A percentile compares a stretch with the other conserved stretches of the same genome.
Evolutionary conservation across 495 filamentous ascomycete genomes (phyloP).

Genomic region (Parathielavia appendiculata): DNA sequence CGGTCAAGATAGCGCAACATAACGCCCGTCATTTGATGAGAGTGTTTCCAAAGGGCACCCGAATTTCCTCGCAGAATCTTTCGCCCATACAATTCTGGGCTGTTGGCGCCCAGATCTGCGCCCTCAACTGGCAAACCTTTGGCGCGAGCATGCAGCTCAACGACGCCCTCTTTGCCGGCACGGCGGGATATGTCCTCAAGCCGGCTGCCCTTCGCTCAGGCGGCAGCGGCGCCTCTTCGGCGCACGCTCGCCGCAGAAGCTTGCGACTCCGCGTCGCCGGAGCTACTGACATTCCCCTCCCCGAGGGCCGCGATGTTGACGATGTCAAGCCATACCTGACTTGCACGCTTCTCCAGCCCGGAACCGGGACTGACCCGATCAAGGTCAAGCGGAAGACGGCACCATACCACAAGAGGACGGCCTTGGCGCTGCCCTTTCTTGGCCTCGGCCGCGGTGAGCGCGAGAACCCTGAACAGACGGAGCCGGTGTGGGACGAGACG

Average conservation of each 20-base stretch:
- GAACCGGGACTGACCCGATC: slow-evolving; percentile 23
- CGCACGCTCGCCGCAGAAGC: slow-evolving; percentile 18
- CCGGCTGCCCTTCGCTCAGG: slow-evolving; percentile 44
- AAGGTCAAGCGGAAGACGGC: slow-evolving; percentile 48
- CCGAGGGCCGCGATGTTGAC: slow-evolving; percentile 28
- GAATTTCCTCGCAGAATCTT: slow-evolving; percentile 52
- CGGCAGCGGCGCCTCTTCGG: slow-evolving; percentile 38
- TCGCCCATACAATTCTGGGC: slow-evolving; percentile 49
- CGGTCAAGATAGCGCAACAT: slow-evolving; percentile 42
- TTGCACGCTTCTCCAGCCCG: slow-evolving; percentile 45
- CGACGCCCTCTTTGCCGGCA: slow-evolving; percentile 51
- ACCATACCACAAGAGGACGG: slow-evolving; percentile 43
- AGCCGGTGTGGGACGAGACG: slow-evolving; percentile 49
- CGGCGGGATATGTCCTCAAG: slow-evolving; percentile 52
- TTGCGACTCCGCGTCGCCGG: slow-evolving; percentile 45
- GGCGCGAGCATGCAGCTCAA: slow-evolving; percentile 51
- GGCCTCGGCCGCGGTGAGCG: slow-evolving; percentile 25
- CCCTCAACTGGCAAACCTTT: slow-evolving; percentile 56
- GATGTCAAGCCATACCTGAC: slow-evolving; percentile 51
- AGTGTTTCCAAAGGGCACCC: slow-evolving; percentile 52
- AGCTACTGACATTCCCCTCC: slow-evolving; percentile 46
- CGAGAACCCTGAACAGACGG: slow-evolving; percentile 40
- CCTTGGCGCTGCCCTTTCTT: slow-evolving; percentile 29
- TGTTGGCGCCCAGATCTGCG: slow-evolving; percentile 51
- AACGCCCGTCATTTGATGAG: slow-evolving; percentile 52